A percentile compares a stretch with the other conserved stretches of the same genome.
Evolutionary conservation across 208 protist genomes (phyloP).

Genomic region (Acanthamoeba polyphaga): DNA sequence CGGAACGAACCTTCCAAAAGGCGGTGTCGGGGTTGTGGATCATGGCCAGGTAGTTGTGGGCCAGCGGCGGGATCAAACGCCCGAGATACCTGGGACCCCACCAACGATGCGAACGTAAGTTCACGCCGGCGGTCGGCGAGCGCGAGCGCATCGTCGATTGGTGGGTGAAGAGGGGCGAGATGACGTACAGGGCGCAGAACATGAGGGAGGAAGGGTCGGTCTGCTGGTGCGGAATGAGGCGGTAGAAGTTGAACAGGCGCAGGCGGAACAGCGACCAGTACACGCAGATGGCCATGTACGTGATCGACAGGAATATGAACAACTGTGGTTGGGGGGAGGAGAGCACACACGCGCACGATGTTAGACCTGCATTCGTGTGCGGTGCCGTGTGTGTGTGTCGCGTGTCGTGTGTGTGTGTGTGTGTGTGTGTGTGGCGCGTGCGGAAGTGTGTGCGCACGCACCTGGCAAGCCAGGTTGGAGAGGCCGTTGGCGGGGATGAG

Average conservation of each 20-base stretch:
- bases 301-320: slow-evolving; percentile 70
- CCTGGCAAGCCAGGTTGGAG: slow-evolving; percentile 10
- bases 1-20: too few relatives aligned
- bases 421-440: neutral
- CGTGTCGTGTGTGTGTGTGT: too few relatives aligned
- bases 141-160: neutral
- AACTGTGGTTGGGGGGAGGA: neutral
- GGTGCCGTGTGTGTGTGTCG: neutral
- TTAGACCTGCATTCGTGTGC: neutral
- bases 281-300: slow-evolving; percentile 70
- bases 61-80: slow-evolving; percentile 69
- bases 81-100: slow-evolving; percentile 69
- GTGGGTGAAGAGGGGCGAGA: neutral
- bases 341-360: neutral
- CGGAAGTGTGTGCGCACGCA: neutral
- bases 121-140: neutral
- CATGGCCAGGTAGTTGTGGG: slow-evolving; percentile 76
- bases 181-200: slow-evolving; percentile 71
- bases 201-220: slow-evolving; percentile 60
- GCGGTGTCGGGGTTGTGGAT: too few relatives aligned
- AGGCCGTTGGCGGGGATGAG: slow-evolving; percentile 64
- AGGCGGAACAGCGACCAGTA: slow-evolving; percentile 77
- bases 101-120: neutral
- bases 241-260: slow-evolving; percentile 77
- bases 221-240: slow-evolving; percentile 75